Base-by-base conservation (phyloP, 306 rosid genomes). In the Cicer bijugum region DNA sequence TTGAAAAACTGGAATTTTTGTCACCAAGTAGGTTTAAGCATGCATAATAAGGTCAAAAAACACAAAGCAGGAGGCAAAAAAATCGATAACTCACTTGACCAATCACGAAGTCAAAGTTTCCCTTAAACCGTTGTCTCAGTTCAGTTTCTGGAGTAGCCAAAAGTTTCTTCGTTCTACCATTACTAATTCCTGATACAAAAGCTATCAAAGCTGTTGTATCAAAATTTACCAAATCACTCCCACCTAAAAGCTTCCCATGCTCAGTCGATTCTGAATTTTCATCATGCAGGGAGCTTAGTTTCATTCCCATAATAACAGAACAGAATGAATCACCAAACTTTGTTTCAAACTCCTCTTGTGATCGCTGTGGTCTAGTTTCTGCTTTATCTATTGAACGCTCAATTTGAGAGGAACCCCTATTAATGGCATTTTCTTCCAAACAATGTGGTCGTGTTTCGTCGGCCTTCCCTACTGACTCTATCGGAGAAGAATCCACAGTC, bases 141-240 rank as follows among this genome's bases (percentile, higher is more conserved):
- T 85, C 89, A 82, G 55, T 75, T 78, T 93, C 96, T 0, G 96
- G 92, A 47, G 92, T 84, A 55, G 88, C 83, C 86, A 93, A 88
- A 62, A 93, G 86, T 76, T 88, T 89, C 64, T 78, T 44, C 28
- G 83, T 79, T 72, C 86, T 84, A 5, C 92, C 97, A 83, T 91
- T 93, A 81, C 98, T 91, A 63, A 89, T 93, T 57, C 89, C 96
- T 3, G 98, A 88, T 8, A 93, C 90, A 66, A 87, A 74, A 53
- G 98, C 98, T 82, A 93, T 88, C 87, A 93, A 80, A 64, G 98
- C 87, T 14, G 97, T 93, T n/a, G 98, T 93, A 82, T 89, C 97
- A 74, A 91, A 89, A 74, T 93, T 89, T 20, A 91, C 71, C 48
- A 86, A 67, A 75, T 89, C 80, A 60, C 69, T 81, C 48, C 82